Evolutionary conservation across 176 grass and related monocot genomes (phyloP), one percentile per base, ranked within the genome.

Genomic region (Raddia distichophylla): DNA sequence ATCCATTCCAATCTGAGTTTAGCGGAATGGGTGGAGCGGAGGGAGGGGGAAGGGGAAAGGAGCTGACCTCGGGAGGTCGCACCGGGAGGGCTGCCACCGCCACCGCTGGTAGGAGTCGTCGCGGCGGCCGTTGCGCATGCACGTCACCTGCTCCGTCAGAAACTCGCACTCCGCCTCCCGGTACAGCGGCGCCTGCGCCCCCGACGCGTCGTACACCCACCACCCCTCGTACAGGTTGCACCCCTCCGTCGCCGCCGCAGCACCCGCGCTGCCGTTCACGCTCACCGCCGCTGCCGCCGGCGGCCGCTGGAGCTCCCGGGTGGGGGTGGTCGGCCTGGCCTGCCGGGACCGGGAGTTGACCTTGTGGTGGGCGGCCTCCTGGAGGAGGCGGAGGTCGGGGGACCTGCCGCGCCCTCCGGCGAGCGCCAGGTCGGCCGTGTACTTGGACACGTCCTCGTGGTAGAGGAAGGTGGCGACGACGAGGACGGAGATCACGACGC

Each of bases 81-180:
- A 96, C 47, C 56, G 75, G 60, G 77, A 50, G 20, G 94, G 94
- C 82, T 94, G 94, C 94, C 94, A 97, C 0, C 94, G 76, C 94
- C 94, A 97, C 80, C 86, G 85, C 82, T 97, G 94, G 84, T 90
- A 92, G 12, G 80, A 75, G 73, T 92, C 94, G 86, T 94, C 86
- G 67, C 82, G 88, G 46, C 94, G 86, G 17, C 92, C 94, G 70
- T 97, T 97, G 78, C 92, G 86, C 90, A 94, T 97, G 87, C 94
- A 97, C 47, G 94, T 97, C 3, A 94, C 94, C 83, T 97, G 94
- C 90, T 97, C 94, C 19, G 94, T 94, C 33, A 97, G 90, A 82
- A 92, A 97, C 85, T 89, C 87, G 85, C 94, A 97, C 76, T 91
- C 82, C 9, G 62, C n/a, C 72, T 97, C 94, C 2, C 33, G 60